phyloP scores from a whole-genome alignment of 305 asterid species.

The Fraxinus baroniana region DNA sequence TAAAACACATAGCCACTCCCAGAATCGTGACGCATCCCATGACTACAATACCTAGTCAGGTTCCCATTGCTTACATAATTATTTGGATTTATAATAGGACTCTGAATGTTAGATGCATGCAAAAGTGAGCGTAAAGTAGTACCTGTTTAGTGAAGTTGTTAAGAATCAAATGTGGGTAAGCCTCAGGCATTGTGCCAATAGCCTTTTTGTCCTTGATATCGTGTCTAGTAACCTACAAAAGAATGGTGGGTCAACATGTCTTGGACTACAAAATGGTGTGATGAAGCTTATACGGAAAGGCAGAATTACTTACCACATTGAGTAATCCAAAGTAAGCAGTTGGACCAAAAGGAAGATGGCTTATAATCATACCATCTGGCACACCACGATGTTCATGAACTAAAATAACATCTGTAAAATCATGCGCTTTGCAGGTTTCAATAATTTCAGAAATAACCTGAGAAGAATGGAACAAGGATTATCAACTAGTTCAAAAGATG shows the following conservation, averaged over 20 bases:
- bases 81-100: not conserved
- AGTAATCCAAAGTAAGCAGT: conserved; percentile 87
- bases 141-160: conserved; percentile 79
- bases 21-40: not conserved
- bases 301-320: conserved; percentile 74
- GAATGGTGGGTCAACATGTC: conserved; percentile 11
- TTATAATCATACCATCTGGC: conserved; percentile 80
- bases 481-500: not conserved
- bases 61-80: conserved; percentile 2
- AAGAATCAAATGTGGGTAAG: conserved; percentile 81
- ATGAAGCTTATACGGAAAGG: not conserved
- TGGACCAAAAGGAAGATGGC: conserved; percentile 96
- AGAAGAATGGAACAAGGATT: not conserved
- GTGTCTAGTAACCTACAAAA: conserved; percentile 80
- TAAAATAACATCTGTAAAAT: conserved; percentile 82
- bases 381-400: conserved; percentile 95
- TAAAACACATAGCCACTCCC: not conserved
- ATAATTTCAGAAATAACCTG: conserved; percentile 88
- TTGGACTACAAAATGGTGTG: not conserved
- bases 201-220: conserved; percentile 84
- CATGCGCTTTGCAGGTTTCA: conserved; percentile 86
- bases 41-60: not conserved
- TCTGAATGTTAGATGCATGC: not conserved
- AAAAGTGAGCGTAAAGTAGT: not conserved
- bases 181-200: conserved; percentile 86